These are phyloP conservation scores for Rhexocercosporidium sp. DNA, from an alignment of 2,329 filamentous ascomycete species.

Conservation along the genomic window DNA sequence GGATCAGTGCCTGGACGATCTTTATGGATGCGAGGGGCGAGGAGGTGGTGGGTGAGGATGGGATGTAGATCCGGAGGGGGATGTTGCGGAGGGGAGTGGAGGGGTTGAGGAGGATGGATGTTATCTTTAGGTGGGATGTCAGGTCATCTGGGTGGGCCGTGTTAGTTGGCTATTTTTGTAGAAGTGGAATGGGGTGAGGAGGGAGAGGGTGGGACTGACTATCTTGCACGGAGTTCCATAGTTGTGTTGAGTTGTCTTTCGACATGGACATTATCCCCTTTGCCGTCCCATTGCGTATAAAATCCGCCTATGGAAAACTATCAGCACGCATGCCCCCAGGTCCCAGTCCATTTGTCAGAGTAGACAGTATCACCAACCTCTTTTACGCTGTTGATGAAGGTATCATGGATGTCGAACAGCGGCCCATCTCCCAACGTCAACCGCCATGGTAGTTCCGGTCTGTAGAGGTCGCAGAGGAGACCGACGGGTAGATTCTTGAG, in stretches of 20 bases:
- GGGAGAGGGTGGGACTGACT: constrained; percentile 47
- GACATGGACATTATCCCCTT: constrained; percentile 75
- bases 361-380: constrained; percentile 48
- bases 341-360: neutral
- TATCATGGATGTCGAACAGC: constrained; percentile 58
- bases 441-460: constrained; percentile 61
- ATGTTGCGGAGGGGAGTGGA: constrained; percentile 78
- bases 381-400: constrained; percentile 73
- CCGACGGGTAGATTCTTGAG: constrained; percentile 75
- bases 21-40: constrained; percentile 62
- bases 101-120: constrained; percentile 76
- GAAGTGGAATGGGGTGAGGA: neutral
- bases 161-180: neutral
- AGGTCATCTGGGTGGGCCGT: constrained; percentile 66
- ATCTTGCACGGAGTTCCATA: constrained; percentile 69
- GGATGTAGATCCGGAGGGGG: constrained; percentile 88
- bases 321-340: neutral
- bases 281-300: constrained; percentile 70
- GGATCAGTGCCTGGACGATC: constrained; percentile 77
- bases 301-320: constrained; percentile 52
- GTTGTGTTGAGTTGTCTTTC: constrained; percentile 68
- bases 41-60: constrained; percentile 59
- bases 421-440: constrained; percentile 64
- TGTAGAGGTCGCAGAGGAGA: constrained; percentile 71
- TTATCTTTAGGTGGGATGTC: constrained; percentile 72